phyloP scores from a whole-genome alignment of 2,329 filamentous ascomycete species.

The Aureobasidium sp. region DNA sequence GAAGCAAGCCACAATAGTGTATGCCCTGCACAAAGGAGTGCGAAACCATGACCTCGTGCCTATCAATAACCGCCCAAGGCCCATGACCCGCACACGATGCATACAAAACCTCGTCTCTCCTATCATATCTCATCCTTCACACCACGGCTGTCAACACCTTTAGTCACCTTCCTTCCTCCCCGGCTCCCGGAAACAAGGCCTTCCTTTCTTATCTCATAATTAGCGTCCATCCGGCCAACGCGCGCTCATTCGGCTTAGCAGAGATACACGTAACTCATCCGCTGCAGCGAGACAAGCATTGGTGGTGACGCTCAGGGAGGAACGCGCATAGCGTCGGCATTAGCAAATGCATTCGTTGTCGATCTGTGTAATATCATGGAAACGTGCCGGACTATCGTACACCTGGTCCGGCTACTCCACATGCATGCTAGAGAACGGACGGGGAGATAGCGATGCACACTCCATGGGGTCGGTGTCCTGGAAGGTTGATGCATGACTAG shows the following conservation, averaged over 20 bases:
- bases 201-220: neutral
- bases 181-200: neutral
- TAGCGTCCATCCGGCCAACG: neutral
- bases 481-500: neutral
- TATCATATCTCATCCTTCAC: neutral
- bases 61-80: neutral
- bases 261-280: neutral
- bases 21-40: neutral
- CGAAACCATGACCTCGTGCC: conserved; percentile 1
- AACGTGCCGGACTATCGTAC: neutral
- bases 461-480: conserved; percentile 10
- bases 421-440: neutral
- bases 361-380: neutral
- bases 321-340: conserved; percentile 11
- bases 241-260: conserved; percentile 8
- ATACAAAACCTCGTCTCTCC: neutral
- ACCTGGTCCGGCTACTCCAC: neutral
- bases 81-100: no score
- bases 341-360: neutral
- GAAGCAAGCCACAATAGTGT: neutral
- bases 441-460: neutral
- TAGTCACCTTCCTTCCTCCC: neutral
- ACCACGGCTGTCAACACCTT: neutral
- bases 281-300: neutral
- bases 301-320: conserved; percentile 9